Evolutionary conservation across 495 filamentous ascomycete species (phyloP), one percentile per base, ranked within the genome.

Genomic region (Friedmanniomyces simplex): DNA sequence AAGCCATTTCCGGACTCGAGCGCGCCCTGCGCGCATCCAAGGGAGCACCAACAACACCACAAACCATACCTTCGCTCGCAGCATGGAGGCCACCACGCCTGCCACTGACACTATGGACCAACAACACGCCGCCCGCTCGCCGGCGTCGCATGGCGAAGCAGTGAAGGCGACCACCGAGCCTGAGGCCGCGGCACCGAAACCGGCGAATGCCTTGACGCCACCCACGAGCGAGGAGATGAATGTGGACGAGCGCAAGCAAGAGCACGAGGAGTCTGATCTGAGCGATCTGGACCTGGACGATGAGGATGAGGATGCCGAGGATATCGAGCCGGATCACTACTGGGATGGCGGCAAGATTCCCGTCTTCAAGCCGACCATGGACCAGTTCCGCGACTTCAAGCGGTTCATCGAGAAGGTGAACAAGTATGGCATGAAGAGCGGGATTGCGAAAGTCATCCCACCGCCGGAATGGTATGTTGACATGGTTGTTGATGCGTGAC

Each of bases 321-420:
- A 82, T 53, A 71, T 86, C 55, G 74, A 82, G 57, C 93, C 93
- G 2, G 89, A 89, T 65, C 84, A 96, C 69, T 96, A 85, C 72
- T 93, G 88, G 63, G 85, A 83, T 36, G 83, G 77, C 64, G 89
- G 89, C 63, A 88, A 82, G 61, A 85, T 98, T 24, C 94, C 93
- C 14, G 87, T 98, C 22, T 98, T 98, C 75, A 90, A 83, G 68
- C 93, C 93, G 77, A 89, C 85, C 47, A 91, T 96, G 89, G 80
- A 85, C 47, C 89, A 98, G 74, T 98, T 97, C 72, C 78, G 80
- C 54, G 87, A 87, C 69, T 98, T 98, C 73, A 87, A 89, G 69
- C 77, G 77, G 58, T 97, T 90, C 72, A 84, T 95, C 75, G 77
- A 82, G 46, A 93, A 86, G 69, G 82, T 97, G 60, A 86, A 97